These are phyloP conservation scores for Phyllachora maydis DNA, from an alignment of 2,329 filamentous ascomycete species.

Conservation along the genomic window DNA sequence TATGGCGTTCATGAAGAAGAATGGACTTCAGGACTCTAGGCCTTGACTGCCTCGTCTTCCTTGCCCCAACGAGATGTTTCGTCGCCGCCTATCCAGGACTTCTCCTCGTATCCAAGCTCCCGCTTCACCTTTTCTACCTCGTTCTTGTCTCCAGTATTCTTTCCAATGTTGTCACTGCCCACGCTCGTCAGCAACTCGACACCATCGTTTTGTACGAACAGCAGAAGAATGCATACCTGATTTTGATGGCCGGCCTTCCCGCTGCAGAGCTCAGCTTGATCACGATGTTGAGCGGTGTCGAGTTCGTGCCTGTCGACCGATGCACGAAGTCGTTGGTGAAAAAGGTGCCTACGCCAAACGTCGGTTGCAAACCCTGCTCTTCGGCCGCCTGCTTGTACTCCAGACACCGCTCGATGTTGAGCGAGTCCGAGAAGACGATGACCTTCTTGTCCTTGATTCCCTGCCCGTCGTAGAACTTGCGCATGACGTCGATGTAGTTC, in stretches of 20 bases:
- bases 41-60: constrained; percentile 13
- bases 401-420: constrained; percentile 78
- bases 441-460: constrained; percentile 65
- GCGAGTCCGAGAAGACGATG: constrained; percentile 87
- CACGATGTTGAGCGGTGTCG: constrained; percentile 84
- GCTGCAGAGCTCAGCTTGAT: constrained; percentile 83
- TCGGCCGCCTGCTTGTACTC: constrained; percentile 78
- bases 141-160: constrained; percentile 76
- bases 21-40: too few species aligned
- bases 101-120: constrained; percentile 69
- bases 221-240: constrained; percentile 28
- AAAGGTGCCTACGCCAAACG: constrained; percentile 89
- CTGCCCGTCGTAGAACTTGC: constrained; percentile 57
- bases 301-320: constrained; percentile 56
- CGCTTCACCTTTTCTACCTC: constrained; percentile 71
- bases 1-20: constrained; percentile 1
- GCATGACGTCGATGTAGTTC: constrained; percentile 59
- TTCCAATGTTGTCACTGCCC: constrained; percentile 56
- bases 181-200: background rate
- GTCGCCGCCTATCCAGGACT: constrained; percentile 64
- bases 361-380: constrained; percentile 58
- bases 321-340: constrained; percentile 87
- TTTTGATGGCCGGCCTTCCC: constrained; percentile 72
- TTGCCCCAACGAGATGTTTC: constrained; percentile 68
- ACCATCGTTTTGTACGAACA: background rate